A percentile compares a stretch with the other conserved stretches of the same genome.
These are phyloP conservation scores for Claviceps sp. DNA, from an alignment of 2,329 filamentous ascomycete species.

Conservation along the genomic window DNA sequence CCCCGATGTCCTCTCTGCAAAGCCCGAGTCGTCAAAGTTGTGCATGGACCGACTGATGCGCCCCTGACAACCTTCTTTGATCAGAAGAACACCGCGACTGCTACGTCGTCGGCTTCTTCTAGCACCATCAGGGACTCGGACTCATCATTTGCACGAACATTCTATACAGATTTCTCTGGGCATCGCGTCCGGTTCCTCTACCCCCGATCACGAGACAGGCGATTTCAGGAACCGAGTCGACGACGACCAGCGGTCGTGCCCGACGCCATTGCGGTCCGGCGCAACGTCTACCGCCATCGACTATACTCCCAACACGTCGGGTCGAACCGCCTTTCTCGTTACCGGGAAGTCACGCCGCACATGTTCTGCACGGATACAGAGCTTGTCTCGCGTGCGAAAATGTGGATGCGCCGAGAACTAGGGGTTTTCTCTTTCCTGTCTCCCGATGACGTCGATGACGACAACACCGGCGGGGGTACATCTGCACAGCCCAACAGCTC, in stretches of 20 bases:
- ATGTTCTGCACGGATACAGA: constrained; percentile 50
- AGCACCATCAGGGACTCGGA: constrained; percentile 3
- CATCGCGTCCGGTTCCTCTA: not conserved
- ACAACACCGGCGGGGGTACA: constrained; percentile 14
- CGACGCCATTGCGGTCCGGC: constrained; percentile 34
- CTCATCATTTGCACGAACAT: not conserved
- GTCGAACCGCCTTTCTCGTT: constrained; percentile 63
- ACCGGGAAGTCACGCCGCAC: constrained; percentile 57
- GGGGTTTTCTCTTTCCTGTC: constrained; percentile 67
- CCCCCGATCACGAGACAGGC: not conserved
- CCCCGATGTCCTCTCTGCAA: constrained; percentile 72
- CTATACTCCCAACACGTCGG: constrained; percentile 74
- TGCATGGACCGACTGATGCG: constrained; percentile 44
- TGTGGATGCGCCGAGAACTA: constrained; percentile 73
- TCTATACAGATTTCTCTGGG: not conserved
- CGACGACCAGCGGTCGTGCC: not conserved
- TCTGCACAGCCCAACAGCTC: constrained; percentile 1
- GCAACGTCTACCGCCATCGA: constrained; percentile 57
- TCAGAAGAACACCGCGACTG: constrained; percentile 13
- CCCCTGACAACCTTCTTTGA: constrained; percentile 41
- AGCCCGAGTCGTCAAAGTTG: constrained; percentile 39
- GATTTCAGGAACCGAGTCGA: constrained; percentile 2
- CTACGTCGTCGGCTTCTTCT: not conserved
- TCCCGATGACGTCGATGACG: constrained; percentile 13
- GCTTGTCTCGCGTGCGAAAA: constrained; percentile 62